Percentiles rank a stretch among this genome's conserved stretches.
Evolutionary conservation across 768 basidiomycete genomes (phyloP).

Genomic region (Hericium alpestre): DNA sequence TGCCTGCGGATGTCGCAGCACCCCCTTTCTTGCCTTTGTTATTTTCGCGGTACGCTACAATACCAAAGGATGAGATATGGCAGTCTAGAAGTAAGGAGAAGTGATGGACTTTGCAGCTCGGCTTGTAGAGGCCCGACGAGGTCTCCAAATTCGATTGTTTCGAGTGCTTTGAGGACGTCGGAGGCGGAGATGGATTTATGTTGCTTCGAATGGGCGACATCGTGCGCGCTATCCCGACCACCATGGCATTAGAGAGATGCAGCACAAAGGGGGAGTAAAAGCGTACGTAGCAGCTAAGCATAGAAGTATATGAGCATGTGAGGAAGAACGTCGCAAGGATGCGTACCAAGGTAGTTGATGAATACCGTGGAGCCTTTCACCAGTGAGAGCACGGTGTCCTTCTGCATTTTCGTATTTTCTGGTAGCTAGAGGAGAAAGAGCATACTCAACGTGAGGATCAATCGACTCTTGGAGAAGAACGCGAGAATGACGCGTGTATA

Average conservation of each 20-base stretch:
- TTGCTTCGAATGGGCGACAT: constrained; percentile 72
- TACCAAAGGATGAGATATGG: background rate
- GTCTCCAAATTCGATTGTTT: constrained; percentile 67
- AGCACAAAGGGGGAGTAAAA: constrained; percentile 33
- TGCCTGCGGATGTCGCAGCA: background rate
- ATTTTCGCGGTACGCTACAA: constrained; percentile 53
- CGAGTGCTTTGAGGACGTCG: constrained; percentile 82
- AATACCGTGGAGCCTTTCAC: constrained; percentile 89
- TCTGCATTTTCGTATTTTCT: constrained; percentile 77
- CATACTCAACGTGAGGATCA: too few relatives aligned
- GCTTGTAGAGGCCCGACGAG: constrained; percentile 49
- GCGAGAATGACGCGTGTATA: background rate
- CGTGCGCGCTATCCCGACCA: constrained; percentile 56
- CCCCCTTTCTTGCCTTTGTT: constrained; percentile 50
- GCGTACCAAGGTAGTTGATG: constrained; percentile 83
- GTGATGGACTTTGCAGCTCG: constrained; percentile 49
- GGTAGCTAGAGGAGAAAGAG: constrained; percentile 47
- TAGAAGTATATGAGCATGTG: background rate
- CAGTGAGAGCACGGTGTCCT: constrained; percentile 78
- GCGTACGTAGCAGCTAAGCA: constrained; percentile 5
- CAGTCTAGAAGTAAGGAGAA: background rate
- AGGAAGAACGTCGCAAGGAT: background rate
- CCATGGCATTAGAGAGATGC: background rate
- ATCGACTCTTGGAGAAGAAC: background rate
- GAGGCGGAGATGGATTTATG: constrained; percentile 85